Evolutionary conservation across 2,329 filamentous ascomycete genomes (phyloP).

Genomic region (Aspergillus piperis): DNA sequence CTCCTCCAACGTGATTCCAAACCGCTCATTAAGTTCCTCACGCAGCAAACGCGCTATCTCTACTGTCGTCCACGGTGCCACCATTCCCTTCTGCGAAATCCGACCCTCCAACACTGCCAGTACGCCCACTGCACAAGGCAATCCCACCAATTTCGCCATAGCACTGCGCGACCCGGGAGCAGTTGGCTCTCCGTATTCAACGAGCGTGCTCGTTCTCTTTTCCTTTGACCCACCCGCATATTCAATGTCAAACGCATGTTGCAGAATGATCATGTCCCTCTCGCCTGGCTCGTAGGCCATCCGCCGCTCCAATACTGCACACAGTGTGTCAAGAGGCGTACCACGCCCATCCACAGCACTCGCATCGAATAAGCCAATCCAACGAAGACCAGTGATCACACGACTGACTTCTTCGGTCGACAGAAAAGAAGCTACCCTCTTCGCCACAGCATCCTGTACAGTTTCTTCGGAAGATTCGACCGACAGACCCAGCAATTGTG

Average conservation of each 20-base stretch:
- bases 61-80: not conserved
- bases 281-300: slow-evolving; percentile 9
- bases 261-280: slow-evolving; percentile 9
- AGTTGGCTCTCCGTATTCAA: not conserved
- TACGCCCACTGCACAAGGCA: slow-evolving; percentile 2
- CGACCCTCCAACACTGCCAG: slow-evolving; percentile 1
- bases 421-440: not conserved
- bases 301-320: not conserved
- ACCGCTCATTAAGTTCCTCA: not conserved
- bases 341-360: not conserved
- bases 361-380: not conserved
- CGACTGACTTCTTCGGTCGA: not conserved
- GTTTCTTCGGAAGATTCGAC: not conserved
- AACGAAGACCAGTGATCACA: not conserved
- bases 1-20: slow-evolving; percentile 1
- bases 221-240: not conserved
- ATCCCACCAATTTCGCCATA: slow-evolving; percentile 3
- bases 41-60: not conserved
- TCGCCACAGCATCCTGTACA: not conserved
- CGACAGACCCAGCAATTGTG: not conserved
- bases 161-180: not conserved
- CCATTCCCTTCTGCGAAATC: not conserved
- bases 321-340: slow-evolving; percentile 5
- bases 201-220: not conserved
- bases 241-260: slow-evolving; percentile 1